Base-by-base conservation (phyloP, 1,284 basidiomycete genomes). In the Pseudozyma tsukubaensis region DNA sequence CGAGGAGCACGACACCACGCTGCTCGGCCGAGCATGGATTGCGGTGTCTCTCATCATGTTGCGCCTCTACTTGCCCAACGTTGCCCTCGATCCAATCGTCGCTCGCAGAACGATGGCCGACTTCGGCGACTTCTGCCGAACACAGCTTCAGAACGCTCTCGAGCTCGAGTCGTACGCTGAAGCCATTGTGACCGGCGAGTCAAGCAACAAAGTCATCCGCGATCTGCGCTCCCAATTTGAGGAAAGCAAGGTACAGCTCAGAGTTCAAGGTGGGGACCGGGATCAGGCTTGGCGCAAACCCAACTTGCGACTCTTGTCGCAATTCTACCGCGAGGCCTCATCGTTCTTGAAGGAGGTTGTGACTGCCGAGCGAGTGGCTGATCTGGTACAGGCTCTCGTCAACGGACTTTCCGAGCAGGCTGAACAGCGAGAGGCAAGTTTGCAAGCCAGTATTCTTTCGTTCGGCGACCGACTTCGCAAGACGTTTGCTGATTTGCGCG, bases 71-170 rank as follows among this genome's bases (percentile, higher is more conserved):
- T 88, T 98, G 50, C 94, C 97, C 0, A 89, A 93, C 80, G 86
- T 91, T 4, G 94, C 95, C 1, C 86, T 98, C 56, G 97, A 99
- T 83, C 96, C 96, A 10, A 89, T 91, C 14, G 90, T 90, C 18
- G 88, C 91, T 36, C 88, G 90, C 53, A 88, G 87, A 48, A 89
- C 89, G 39, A 86, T 88, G 0, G 85, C 85, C 6, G 85, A 87
- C 40, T 89, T 91, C 48, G 86, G 88, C 76, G 48, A 58, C 16
- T 55, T 65, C 40, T 64, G 71, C 18, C 83, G 87, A 16, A 78
- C 84, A 0, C 82, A 87, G n/a, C 79, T 92, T 0, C 73, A 83
- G 0, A 85, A 86, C 7, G 89, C 92, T 78, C 84, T 92, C 6
- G 68, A 80, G 0, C 87, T 92, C 3, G 90, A 93, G 71, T 76